phyloP scores from a whole-genome alignment of 257 asterid genomes.

The Lithospermum erythrorhizon region DNA sequence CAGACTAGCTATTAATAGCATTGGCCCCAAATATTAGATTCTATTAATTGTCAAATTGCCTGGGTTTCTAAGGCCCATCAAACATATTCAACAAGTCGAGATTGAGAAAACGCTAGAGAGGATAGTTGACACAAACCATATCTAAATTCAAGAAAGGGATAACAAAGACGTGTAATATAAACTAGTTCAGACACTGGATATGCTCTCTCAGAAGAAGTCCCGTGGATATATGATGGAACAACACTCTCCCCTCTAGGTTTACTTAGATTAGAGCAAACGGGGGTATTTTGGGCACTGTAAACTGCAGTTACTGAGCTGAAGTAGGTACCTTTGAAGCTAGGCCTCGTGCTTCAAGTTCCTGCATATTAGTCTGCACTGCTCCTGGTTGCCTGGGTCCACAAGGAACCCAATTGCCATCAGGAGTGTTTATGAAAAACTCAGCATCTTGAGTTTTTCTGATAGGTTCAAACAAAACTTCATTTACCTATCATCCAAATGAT shows the following conservation, averaged over 20 bases:
- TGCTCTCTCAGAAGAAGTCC: not conserved
- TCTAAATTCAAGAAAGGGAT: not conserved
- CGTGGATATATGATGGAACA: not conserved
- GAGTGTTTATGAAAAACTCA: constrained; percentile 50
- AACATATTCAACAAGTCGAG: not conserved
- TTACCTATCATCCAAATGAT: constrained; percentile 46
- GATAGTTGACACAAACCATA: not conserved
- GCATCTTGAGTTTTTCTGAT: constrained; percentile 98
- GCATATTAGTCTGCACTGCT: constrained; percentile 77
- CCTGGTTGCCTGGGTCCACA: constrained; percentile 89
- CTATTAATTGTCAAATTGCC: too few species aligned
- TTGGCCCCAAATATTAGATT: too few species aligned
- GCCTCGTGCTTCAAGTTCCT: constrained; percentile 76
- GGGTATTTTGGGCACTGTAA: not conserved
- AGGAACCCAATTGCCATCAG: constrained; percentile 66
- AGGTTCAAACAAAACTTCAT: constrained; percentile 93
- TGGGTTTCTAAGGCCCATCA: not conserved
- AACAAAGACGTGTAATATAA: constrained; percentile 2
- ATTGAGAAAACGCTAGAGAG: not conserved
- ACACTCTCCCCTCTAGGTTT: not conserved
- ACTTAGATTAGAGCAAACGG: not conserved
- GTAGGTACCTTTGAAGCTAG: constrained; percentile 67
- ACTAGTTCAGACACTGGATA: not conserved
- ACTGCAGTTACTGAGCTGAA: not conserved
- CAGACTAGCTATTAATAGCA: too few species aligned